Evolutionary conservation across 768 basidiomycete genomes (phyloP).

Genomic region (Panaeolus cyanescens): DNA sequence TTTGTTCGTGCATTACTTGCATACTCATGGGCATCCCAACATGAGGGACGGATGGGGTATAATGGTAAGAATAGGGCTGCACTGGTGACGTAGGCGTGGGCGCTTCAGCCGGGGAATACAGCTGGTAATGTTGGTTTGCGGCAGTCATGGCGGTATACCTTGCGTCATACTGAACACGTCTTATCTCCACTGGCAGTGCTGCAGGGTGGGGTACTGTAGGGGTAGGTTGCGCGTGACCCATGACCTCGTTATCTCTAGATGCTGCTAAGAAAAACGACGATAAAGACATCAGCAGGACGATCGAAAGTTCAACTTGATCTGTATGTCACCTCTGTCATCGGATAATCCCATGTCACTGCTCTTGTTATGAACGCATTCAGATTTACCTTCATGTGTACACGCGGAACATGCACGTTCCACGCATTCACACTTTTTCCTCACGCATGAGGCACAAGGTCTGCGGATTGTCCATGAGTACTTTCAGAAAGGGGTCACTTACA

Average conservation of each 20-base stretch:
- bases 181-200: neutral
- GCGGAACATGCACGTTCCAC: slow-evolving; percentile 47
- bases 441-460: slow-evolving; percentile 54
- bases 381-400: slow-evolving; percentile 45
- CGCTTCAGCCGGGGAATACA: slow-evolving; percentile 1
- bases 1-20: neutral
- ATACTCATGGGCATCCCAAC: neutral
- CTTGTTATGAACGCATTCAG: slow-evolving; percentile 44
- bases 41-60: slow-evolving; percentile 6
- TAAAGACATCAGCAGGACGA: neutral
- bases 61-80: slow-evolving; percentile 15
- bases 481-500: slow-evolving; percentile 6
- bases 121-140: neutral
- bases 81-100: slow-evolving; percentile 1
- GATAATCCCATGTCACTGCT: slow-evolving; percentile 8
- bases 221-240: neutral
- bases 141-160: neutral
- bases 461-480: slow-evolving; percentile 11
- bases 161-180: neutral
- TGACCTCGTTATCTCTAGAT: slow-evolving; percentile 1
- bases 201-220: neutral
- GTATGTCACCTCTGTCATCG: slow-evolving; percentile 20
- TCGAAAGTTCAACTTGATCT: neutral
- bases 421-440: slow-evolving; percentile 53
- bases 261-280: neutral